phyloP scores from a whole-genome alignment of 2,329 filamentous ascomycete species.

The Fusarium verticillioides region DNA sequence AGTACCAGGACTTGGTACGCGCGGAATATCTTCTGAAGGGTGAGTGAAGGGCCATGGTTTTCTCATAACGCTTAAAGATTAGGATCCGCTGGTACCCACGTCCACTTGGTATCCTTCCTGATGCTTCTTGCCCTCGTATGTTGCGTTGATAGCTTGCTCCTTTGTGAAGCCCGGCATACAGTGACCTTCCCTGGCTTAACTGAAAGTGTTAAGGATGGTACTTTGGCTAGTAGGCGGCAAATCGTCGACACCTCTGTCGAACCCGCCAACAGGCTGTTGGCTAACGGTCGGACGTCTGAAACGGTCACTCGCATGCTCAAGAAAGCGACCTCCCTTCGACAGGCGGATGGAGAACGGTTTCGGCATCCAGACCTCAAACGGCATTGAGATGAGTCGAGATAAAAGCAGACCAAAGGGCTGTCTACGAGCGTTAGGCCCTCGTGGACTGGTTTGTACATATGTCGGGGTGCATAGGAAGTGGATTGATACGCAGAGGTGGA shows the following conservation, averaged over 20 bases:
- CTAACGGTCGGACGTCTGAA: background rate
- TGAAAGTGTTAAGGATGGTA: background rate
- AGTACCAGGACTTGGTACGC: background rate
- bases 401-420: background rate
- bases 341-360: no score
- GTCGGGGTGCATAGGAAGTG: background rate
- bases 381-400: no score
- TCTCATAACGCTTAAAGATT: background rate
- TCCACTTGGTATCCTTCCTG: background rate
- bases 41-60: background rate
- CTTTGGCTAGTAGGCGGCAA: background rate
- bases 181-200: background rate
- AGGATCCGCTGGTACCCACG: rapidly evolving
- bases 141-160: background rate
- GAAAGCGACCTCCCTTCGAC: background rate
- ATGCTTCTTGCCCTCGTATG: background rate
- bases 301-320: background rate
- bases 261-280: background rate
- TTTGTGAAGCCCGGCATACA: background rate
- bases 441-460: background rate
- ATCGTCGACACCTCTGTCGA: background rate
- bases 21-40: background rate
- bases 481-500: background rate
- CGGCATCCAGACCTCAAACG: no score
- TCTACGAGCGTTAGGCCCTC: background rate